Percentiles rank a stretch among this genome's conserved stretches.
These are phyloP conservation scores for Eimeria necatrix DNA, from an alignment of 169 alveolate species.

Conservation along the genomic window DNA sequence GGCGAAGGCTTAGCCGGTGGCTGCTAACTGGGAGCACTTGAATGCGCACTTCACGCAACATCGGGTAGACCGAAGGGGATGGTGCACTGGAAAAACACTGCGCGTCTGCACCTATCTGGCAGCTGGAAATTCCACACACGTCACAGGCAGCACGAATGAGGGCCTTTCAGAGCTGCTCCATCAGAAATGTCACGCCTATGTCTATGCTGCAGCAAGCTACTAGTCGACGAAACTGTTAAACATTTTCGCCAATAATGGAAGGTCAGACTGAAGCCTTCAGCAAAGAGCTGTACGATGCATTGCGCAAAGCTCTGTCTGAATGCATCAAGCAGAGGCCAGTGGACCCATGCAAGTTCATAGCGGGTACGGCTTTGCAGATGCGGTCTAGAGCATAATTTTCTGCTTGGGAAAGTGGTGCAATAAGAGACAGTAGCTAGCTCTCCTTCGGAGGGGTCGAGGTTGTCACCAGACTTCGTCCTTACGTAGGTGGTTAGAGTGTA, in stretches of 20 bases:
- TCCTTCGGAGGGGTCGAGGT: background rate
- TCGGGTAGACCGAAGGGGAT: too few relatives aligned
- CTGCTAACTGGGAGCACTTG: too few relatives aligned
- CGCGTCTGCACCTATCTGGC: too few relatives aligned
- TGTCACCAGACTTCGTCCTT: background rate
- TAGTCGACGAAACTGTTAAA: background rate
- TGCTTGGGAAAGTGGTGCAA: background rate
- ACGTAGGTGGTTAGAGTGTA: background rate
- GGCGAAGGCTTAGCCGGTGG: too few relatives aligned
- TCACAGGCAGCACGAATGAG: background rate
- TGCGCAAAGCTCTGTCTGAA: constrained; percentile 57
- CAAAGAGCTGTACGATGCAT: constrained; percentile 55
- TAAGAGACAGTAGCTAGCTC: background rate
- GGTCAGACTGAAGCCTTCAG: constrained; percentile 20
- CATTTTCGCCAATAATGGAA: background rate
- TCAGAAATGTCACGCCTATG: background rate
- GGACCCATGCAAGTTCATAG: constrained; percentile 65
- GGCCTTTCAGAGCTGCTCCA: background rate
- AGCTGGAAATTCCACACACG: background rate
- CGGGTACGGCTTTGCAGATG: constrained; percentile 34
- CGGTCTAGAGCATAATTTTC: background rate
- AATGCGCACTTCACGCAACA: too few relatives aligned
- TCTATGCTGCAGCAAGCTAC: background rate
- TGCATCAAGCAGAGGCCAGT: constrained; percentile 57
- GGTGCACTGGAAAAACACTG: too few relatives aligned